Evolutionary conservation across 768 basidiomycete species (phyloP), one percentile per base, ranked within the genome.

Genomic region (Kwoniella heveanensis): DNA sequence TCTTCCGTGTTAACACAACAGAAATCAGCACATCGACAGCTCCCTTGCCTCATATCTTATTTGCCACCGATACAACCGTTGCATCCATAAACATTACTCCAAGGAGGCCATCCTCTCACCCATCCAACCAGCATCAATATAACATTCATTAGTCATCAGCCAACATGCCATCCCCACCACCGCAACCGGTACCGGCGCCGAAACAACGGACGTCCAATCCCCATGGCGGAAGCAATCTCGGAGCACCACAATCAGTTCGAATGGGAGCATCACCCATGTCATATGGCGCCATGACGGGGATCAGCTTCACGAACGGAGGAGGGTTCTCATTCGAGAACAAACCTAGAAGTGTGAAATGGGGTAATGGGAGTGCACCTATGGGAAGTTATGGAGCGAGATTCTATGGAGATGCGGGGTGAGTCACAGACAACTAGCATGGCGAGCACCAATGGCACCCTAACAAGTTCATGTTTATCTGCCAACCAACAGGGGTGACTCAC

Each of bases 361-460:
- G 64, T 27, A 52, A 63, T 17, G 69, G 65, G 19, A 54, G 60
- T 48, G 66, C 30, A n/a, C 54, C 65, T 24, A 61, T 62, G 44
- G 72, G 72, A 17, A 77, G 75, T 61, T 77, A 74, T 65, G 75
- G 75, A 9, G 68, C 75, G 9, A 66, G 66, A 52, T 77, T 77
- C 59, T 77, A 77, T 46, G 71, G 71, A 21, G 71, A 64, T 44
- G 66, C 62, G 19, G 72, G 64, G 75, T 77, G 61, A 72, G 75
- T 67, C 7, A 21, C 10, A 10, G 17, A 12, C 21, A 24, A 49
- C 46, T 24, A 39, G 21, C n/a, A 19, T 62, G 39, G 30, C 30
- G 22, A 25, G 8, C 13, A 17, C 54, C 13, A 25, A 57, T 54
- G 46, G 60, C 24, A 49, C 26, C n/a, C 21, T 47, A 15, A 10